A percentile compares a stretch with the other conserved stretches of the same genome.
phyloP scores from a whole-genome alignment of 2,329 filamentous ascomycete genomes.

The Emydomyces testavorans region DNA sequence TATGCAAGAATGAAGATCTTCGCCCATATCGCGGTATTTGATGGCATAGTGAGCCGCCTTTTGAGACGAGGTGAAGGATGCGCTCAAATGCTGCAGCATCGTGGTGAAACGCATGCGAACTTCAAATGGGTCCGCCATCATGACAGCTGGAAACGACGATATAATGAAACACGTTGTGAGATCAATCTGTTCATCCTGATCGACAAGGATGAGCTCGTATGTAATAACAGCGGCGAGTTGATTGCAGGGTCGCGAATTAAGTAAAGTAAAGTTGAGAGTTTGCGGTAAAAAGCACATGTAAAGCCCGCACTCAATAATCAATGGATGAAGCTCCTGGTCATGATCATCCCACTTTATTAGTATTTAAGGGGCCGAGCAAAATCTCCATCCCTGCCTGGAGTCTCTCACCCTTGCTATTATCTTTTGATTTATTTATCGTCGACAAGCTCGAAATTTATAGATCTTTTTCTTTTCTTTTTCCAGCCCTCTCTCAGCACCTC shows the following conservation, averaged over 20 bases:
- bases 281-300: not conserved
- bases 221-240: not conserved
- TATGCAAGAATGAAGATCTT: slow-evolving; percentile 95
- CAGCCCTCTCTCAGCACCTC: not conserved
- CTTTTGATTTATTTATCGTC: not conserved
- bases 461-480: not conserved
- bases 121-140: slow-evolving; percentile 83
- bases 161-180: not conserved
- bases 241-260: not conserved
- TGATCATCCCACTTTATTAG: too few relatives aligned
- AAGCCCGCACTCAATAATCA: too few relatives aligned
- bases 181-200: not conserved
- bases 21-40: slow-evolving; percentile 86
- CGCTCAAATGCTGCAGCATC: slow-evolving; percentile 81
- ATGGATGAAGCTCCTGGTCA: not conserved
- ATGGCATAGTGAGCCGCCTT: slow-evolving; percentile 93
- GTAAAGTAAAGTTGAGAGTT: too few relatives aligned
- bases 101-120: slow-evolving; percentile 94
- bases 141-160: slow-evolving; percentile 27
- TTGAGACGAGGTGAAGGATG: slow-evolving; percentile 74
- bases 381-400: not conserved
- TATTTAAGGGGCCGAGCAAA: too few relatives aligned
- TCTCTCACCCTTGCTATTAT: slow-evolving; percentile 4
- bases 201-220: too few relatives aligned
- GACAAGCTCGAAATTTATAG: not conserved